These are phyloP conservation scores for Candida pseudoglaebosa DNA, from an alignment of 805 yeast genomes.

Conservation along the genomic window DNA sequence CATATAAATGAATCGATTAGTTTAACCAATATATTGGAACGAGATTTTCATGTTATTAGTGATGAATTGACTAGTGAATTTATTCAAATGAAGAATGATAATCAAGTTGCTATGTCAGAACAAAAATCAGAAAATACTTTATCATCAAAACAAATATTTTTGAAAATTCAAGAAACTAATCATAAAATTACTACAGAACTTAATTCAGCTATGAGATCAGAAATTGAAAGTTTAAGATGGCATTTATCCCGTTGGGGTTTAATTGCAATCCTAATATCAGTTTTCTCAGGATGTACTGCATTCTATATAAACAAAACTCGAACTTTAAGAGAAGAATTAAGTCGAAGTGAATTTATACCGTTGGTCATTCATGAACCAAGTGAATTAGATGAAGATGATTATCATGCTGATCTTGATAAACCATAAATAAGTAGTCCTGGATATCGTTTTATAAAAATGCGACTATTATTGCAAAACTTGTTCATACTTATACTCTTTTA, in stretches of 20 bases:
- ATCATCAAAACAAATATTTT: conserved; percentile 61
- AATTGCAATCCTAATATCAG: conserved; percentile 64
- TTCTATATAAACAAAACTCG: conserved; percentile 42
- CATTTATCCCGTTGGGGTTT: conserved; percentile 87
- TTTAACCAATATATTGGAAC: conserved; percentile 62
- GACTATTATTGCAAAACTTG: conserved; percentile 1
- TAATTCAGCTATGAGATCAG: conserved; percentile 76
- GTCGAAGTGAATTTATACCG: conserved; percentile 37
- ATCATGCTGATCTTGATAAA: conserved; percentile 51
- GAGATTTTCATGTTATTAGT: conserved; percentile 66
- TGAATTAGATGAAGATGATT: conserved; percentile 49
- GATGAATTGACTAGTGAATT: conserved; percentile 70
- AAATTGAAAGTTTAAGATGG: conserved; percentile 89
- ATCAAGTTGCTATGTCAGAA: conserved; percentile 79
- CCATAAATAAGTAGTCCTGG: conserved; percentile 8
- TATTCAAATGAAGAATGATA: conserved; percentile 61
- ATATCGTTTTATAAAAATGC: background rate
- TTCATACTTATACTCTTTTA: background rate
- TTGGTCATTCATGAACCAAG: conserved; percentile 43
- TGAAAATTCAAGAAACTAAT: conserved; percentile 75
- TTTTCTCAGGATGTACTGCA: conserved; percentile 48
- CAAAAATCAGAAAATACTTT: conserved; percentile 82
- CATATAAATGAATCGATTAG: conserved; percentile 66
- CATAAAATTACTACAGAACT: conserved; percentile 81
- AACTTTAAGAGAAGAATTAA: conserved; percentile 14